Evolutionary conservation across 331 rosid species (phyloP).

Genomic region (Spiraea crenata): DNA sequence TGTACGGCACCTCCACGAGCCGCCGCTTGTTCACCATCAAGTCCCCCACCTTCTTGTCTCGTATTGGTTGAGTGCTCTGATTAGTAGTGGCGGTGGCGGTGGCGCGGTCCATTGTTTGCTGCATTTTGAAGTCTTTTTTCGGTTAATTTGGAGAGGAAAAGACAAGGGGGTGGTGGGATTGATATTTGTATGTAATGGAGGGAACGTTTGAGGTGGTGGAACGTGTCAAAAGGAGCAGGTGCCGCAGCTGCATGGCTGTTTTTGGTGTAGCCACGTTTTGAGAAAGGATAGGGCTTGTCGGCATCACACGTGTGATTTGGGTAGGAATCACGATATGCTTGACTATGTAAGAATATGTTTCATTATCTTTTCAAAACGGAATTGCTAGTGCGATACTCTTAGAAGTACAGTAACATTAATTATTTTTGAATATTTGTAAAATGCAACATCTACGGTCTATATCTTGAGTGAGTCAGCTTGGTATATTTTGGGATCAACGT

Average conservation of each 20-base stretch:
- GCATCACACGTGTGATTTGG: neutral
- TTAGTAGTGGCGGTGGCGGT: neutral
- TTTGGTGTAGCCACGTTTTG: constrained; percentile 10
- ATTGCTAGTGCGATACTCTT: too few relatives aligned
- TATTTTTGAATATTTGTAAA: too few relatives aligned
- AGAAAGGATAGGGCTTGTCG: neutral
- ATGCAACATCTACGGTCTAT: too few relatives aligned
- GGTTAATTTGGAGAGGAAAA: neutral
- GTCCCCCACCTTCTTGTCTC: constrained; percentile 58
- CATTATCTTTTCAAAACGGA: too few relatives aligned
- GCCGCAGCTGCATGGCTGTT: constrained; percentile 1
- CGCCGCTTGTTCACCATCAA: constrained; percentile 55
- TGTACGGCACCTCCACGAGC: constrained; percentile 85
- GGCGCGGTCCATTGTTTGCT: constrained; percentile 24
- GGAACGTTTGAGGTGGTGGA: neutral
- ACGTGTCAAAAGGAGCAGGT: constrained; percentile 9
- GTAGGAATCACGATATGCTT: too few relatives aligned
- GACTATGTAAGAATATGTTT: too few relatives aligned
- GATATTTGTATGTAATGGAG: neutral
- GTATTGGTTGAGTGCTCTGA: constrained; percentile 20
- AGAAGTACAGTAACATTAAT: too few relatives aligned
- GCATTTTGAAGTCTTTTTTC: constrained; percentile 27
- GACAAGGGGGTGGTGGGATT: neutral
- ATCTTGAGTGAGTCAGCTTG: too few relatives aligned
- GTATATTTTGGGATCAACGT: too few relatives aligned